A percentile compares a stretch with the other conserved stretches of the same genome.
Evolutionary conservation across 495 filamentous ascomycete genomes (phyloP).

Genomic region (Daldinia grandis): DNA sequence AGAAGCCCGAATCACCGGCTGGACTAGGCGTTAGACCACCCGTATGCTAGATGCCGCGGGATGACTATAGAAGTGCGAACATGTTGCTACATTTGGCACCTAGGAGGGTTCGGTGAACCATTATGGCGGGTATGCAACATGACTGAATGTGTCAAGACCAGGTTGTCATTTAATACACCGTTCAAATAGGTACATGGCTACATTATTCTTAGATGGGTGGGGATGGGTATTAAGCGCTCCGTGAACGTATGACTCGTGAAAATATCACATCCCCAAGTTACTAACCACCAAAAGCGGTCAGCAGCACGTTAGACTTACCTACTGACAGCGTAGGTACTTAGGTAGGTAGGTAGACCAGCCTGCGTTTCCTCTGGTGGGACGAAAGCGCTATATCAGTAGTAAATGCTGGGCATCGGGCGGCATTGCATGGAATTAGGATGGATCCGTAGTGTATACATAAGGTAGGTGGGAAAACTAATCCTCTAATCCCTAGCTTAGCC

Average conservation of each 20-base stretch:
- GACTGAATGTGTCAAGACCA: not conserved
- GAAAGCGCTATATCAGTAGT: constrained; percentile 13
- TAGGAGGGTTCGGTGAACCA: not conserved
- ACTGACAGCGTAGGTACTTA: not conserved
- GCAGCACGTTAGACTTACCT: not conserved
- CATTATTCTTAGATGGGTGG: not conserved
- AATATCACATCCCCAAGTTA: not conserved
- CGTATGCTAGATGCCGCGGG: constrained; percentile 16
- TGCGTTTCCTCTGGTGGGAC: constrained; percentile 6
- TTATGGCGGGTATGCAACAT: not conserved
- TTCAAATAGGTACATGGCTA: not conserved
- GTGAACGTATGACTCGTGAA: constrained; percentile 14
- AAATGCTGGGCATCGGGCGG: constrained; percentile 3
- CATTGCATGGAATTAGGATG: constrained; percentile 6
- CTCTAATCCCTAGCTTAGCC: not conserved
- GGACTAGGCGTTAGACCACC: constrained; percentile 17
- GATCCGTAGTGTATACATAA: no score
- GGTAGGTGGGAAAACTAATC: not conserved
- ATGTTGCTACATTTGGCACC: constrained; percentile 9
- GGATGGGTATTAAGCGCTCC: not conserved
- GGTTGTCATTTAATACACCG: not conserved
- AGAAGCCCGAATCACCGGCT: constrained; percentile 16
- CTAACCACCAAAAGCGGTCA: constrained; percentile 4
- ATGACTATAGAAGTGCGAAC: constrained; percentile 8
- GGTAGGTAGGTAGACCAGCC: not conserved